A percentile compares a stretch with the other conserved stretches of the same genome.
Conservation (phyloP, 805 yeast genomes). For the Candida bentonensis region DNA sequence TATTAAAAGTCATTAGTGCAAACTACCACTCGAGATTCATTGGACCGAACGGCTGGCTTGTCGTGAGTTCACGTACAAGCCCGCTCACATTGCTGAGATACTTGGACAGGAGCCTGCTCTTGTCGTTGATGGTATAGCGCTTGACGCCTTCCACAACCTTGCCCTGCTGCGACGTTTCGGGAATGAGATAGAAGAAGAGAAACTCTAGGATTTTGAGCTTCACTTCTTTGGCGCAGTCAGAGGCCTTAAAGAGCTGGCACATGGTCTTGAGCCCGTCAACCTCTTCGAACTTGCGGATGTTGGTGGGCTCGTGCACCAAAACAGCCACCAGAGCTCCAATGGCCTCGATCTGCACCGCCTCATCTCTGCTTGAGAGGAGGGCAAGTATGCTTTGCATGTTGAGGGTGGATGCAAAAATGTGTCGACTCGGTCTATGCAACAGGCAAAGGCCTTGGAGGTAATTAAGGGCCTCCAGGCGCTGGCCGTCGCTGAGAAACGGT, state of each 20-base stretch:
- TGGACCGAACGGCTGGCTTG: conserved; percentile 35
- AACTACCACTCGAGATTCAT: conserved; percentile 36
- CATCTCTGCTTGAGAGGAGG: background rate
- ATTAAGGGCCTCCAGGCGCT: conserved; percentile 15
- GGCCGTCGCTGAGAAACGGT: conserved; percentile 6
- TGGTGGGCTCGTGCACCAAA: conserved; percentile 41
- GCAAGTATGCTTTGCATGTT: background rate
- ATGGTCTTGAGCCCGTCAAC: conserved; percentile 40
- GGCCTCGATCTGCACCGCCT: conserved; percentile 23
- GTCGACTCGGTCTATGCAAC: conserved; percentile 42
- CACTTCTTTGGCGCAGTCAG: conserved; percentile 33
- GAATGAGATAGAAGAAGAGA: conserved; percentile 51
- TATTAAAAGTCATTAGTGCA: too few species aligned
- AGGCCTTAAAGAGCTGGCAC: conserved; percentile 31
- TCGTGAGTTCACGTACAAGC: conserved; percentile 31
- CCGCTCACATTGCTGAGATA: conserved; percentile 33
- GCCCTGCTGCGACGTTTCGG: conserved; percentile 30
- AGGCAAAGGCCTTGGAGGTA: conserved; percentile 47
- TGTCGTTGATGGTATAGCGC: conserved; percentile 30
- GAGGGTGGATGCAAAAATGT: conserved; percentile 1
- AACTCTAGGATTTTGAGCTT: conserved; percentile 57
- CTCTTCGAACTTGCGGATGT: conserved; percentile 44
- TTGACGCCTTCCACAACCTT: conserved; percentile 13
- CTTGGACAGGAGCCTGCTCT: conserved; percentile 28
- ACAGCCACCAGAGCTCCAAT: conserved; percentile 45